Evolutionary conservation across 768 basidiomycete species (phyloP).

Genomic region (Trametes cingulata): DNA sequence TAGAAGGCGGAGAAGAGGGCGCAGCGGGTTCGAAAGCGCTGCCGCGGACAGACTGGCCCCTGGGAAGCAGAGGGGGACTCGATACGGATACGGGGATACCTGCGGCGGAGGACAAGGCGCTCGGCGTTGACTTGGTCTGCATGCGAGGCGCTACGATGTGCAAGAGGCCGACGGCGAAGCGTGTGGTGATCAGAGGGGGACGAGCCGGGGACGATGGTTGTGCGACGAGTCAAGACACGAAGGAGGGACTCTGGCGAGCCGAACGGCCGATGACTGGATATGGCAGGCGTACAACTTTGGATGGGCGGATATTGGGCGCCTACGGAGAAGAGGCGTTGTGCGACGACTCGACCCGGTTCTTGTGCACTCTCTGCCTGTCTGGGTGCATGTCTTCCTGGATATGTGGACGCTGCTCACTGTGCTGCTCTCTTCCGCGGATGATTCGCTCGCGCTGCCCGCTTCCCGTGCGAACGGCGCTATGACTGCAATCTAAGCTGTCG

Average conservation of each 20-base stretch:
- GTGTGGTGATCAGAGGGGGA: too few species aligned
- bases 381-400: too few species aligned
- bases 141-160: background rate
- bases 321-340: background rate
- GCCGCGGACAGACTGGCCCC: background rate
- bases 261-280: conserved; percentile 7
- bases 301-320: conserved; percentile 1
- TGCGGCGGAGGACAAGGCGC: background rate
- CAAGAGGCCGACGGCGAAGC: background rate
- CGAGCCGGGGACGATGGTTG: background rate
- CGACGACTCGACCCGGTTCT: background rate
- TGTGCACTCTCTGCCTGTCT: background rate
- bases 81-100: background rate
- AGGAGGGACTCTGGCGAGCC: background rate
- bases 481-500: background rate
- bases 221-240: background rate
- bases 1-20: background rate
- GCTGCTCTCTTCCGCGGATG: conserved; percentile 1
- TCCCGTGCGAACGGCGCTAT: background rate
- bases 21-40: background rate
- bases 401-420: too few species aligned
- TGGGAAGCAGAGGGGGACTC: background rate
- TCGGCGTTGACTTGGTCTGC: background rate
- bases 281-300: conserved; percentile 4
- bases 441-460: background rate